Percentiles rank a stretch among this genome's conserved stretches.
Evolutionary conservation across 23 red algal genomes (phyloP).

Genomic region (Rhodosorus marinus): DNA sequence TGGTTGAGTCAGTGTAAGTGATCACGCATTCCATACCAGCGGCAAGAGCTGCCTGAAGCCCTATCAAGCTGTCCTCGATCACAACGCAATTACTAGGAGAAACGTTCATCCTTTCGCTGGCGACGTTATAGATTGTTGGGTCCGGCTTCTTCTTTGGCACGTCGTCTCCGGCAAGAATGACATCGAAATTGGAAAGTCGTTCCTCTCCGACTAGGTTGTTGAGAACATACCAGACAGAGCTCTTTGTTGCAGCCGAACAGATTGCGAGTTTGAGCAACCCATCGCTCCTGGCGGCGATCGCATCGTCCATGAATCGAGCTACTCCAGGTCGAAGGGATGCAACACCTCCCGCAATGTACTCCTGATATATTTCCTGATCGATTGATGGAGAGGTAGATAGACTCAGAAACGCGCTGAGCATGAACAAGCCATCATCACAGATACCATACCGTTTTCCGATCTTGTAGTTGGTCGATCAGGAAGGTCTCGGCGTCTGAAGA

Average conservation of each 20-base stretch:
- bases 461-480: neutral
- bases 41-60: slow-evolving; percentile 41
- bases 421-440: too few relatives aligned
- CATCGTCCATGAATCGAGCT: slow-evolving; percentile 59
- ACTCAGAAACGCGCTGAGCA: too few relatives aligned
- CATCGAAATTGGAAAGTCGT: slow-evolving; percentile 33
- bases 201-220: slow-evolving; percentile 22
- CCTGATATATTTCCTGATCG: slow-evolving; percentile 25
- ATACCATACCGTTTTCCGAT: slow-evolving; percentile 52
- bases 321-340: slow-evolving; percentile 41
- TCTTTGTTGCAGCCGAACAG: slow-evolving; percentile 74
- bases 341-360: slow-evolving; percentile 18
- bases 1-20: slow-evolving; percentile 75
- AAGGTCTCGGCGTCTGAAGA: neutral
- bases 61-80: slow-evolving; percentile 84
- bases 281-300: slow-evolving; percentile 1
- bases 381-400: too few relatives aligned
- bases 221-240: slow-evolving; percentile 30
- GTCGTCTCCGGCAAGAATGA: slow-evolving; percentile 71
- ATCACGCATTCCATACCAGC: slow-evolving; percentile 66
- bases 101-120: slow-evolving; percentile 29
- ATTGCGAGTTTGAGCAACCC: slow-evolving; percentile 25
- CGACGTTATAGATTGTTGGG: slow-evolving; percentile 83
- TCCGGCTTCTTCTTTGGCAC: slow-evolving; percentile 80
- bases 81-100: slow-evolving; percentile 38